Evolutionary conservation across 352 stramenopile species (phyloP).

Genomic region (Phytophthora citrophthora): DNA sequence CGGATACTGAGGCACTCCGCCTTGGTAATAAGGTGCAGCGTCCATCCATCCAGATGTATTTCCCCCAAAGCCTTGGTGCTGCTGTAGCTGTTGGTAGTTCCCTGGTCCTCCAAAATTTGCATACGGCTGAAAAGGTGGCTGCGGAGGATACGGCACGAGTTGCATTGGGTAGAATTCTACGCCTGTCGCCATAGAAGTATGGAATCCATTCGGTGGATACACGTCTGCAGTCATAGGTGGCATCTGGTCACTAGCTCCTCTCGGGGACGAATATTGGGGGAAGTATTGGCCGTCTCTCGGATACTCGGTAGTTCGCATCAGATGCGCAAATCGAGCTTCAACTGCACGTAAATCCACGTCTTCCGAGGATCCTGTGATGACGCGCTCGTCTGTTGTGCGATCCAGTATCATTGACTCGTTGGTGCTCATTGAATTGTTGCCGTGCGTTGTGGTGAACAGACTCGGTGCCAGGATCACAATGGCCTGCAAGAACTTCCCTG

Average conservation of each 20-base stretch:
- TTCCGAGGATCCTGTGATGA: slow-evolving; percentile 40
- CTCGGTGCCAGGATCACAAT: slow-evolving; percentile 75
- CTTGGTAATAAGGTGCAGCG: slow-evolving; percentile 31
- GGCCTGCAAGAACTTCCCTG: slow-evolving; percentile 63
- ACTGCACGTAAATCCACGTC: slow-evolving; percentile 78
- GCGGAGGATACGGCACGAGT: slow-evolving; percentile 28
- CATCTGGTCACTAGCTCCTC: slow-evolving; percentile 10
- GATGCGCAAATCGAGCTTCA: slow-evolving; percentile 78
- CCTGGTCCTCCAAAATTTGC: slow-evolving; percentile 17
- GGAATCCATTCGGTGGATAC: slow-evolving; percentile 17
- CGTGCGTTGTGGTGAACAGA: slow-evolving; percentile 68
- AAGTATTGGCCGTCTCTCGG: slow-evolving; percentile 31
- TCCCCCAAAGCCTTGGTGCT: slow-evolving; percentile 35
- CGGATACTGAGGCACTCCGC: slow-evolving; percentile 26
- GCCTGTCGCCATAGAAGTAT: slow-evolving; percentile 11
- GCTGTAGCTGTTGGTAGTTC: slow-evolving; percentile 29
- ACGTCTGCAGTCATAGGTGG: slow-evolving; percentile 20
- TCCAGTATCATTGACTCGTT: slow-evolving; percentile 36
- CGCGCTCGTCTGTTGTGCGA: slow-evolving; percentile 19
- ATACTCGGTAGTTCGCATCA: slow-evolving; percentile 75
- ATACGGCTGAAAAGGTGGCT: slow-evolving; percentile 35
- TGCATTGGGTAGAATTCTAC: slow-evolving; percentile 43
- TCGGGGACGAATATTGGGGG: slow-evolving; percentile 18
- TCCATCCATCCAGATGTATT: slow-evolving; percentile 34
- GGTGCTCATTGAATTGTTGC: slow-evolving; percentile 23